Base-by-base conservation (phyloP, 805 yeast genomes). In the Myxozyma nipponensis region DNA sequence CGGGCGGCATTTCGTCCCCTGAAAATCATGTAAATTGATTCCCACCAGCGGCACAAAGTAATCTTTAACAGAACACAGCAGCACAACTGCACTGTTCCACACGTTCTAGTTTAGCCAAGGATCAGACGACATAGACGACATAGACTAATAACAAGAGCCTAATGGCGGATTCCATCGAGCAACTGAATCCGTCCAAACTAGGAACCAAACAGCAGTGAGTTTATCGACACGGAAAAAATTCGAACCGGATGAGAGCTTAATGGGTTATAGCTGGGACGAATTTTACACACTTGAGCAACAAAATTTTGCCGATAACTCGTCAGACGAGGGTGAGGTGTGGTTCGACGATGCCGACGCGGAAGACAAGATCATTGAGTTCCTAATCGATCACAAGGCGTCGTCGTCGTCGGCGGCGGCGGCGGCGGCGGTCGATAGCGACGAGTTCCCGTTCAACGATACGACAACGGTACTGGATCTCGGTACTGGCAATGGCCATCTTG, bases 281-380 rank as follows among this genome's bases (percentile, higher is more conserved):
- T 86, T 91, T 66, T 91, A 91, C 67, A 71, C 78, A 39, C 63
- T 78, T 19, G 98, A 91, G 63, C 77, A 79, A 55, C 61, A 66
- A 24, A 91, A 91, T 68, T 91, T 86, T 62, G 67, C 72, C 36
- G 78, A 78, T 25, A 86, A 91, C 64, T 80, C 84, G 17, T 76
- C 83, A 18, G 97, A 93, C 65, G 82, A 89, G 0, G 99, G 99
- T 1, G 98, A 93, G 67, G 79, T 90, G 66, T 93, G 98, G 98
- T 93, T 93, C 67, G 82, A 85, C 58, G 98, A 93, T 62, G 83
- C 86, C n/a, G 89, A 84, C 62, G 98, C 98, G 0, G 98, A 91
- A 63, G 75, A 74, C 52, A 84, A 81, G 63, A 84, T 93, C 81
- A 75, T 85, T n/a, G 79, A 79, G 43, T 90, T 84, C 61, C 65